Base-by-base conservation (phyloP, 2,329 filamentous ascomycete genomes). In the Fusarium scirpi region DNA sequence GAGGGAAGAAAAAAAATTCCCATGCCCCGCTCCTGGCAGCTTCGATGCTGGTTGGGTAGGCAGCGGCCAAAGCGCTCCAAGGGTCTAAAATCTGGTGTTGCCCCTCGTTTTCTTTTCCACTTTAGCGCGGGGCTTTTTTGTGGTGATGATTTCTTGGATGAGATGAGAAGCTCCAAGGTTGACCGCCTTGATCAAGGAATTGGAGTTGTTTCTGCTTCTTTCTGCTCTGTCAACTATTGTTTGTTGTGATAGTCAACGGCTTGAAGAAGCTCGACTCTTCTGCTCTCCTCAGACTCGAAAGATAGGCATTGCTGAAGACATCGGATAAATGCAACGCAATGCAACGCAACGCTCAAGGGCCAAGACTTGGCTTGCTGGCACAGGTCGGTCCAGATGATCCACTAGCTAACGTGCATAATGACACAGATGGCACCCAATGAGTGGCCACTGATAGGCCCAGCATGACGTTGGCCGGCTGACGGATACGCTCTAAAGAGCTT, bases 91-190 rank as follows among this genome's bases (percentile, higher is more conserved):
- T 68, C 52, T 68, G 49, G 12, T 57, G 55, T 45, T 67, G 69
- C 65, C 69, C 69, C 65, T 72, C 69, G 66, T 70, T 72, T 65
- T 44, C 40, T 52, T 25, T 63, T 60, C 57, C 57, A 59, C 65
- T 62, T 45, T 71, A 56, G 69, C 70, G 70, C 70, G 73, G 73
- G 73, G 57, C 65, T 68, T 69, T 69, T 63, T 69, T 62, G 47
- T 62, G 58, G 60, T 63, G 54, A 67, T 61, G 55, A 34, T 62
- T 67, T 57, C 53, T 34, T 55, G 22, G 69, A 56, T 34, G 47
- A n/a, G 43, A 52, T 24, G 25, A 40, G 52, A 63, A 54, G 40
- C 48, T 58, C 40, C 22, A 46, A 22, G 25, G 12, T 60, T 68
- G 46, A 70, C 67, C 51, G 51, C 63, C 40, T 56, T 32, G 49